Conservation (phyloP, 2,329 filamentous ascomycete species). For the Arachnomyces sp. region DNA sequence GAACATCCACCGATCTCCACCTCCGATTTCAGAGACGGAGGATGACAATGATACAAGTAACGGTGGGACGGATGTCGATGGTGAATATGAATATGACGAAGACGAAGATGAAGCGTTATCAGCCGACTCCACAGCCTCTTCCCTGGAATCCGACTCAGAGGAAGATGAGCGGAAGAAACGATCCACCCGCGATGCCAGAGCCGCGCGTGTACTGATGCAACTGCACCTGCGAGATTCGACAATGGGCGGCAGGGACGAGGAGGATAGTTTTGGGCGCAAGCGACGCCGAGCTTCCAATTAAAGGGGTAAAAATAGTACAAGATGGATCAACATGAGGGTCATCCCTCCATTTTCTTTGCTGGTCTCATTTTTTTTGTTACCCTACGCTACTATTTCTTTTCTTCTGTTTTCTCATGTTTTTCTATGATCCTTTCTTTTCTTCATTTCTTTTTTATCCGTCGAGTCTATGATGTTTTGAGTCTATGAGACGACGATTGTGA, state of each 20-base stretch:
- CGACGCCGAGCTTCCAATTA: constrained; percentile 10
- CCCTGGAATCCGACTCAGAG: neutral
- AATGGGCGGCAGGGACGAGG: constrained; percentile 13
- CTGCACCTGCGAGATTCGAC: constrained; percentile 27
- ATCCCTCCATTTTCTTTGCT: no score
- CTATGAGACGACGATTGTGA: no score
- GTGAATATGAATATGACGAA: constrained; percentile 10
- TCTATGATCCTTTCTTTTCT: no score
- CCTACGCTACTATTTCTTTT: no score
- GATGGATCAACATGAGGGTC: no score
- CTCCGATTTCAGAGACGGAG: constrained; percentile 10
- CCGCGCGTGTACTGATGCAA: constrained; percentile 30
- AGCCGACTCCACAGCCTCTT: constrained; percentile 1
- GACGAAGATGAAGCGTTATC: constrained; percentile 16
- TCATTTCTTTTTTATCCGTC: no score
- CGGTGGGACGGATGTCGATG: constrained; percentile 5
- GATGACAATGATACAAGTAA: constrained; percentile 14
- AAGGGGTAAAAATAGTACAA: no score
- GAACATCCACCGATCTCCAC: no score
- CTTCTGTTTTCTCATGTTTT: no score
- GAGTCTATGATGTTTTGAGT: no score
- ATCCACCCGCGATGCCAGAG: constrained; percentile 23
- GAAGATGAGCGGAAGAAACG: constrained; percentile 8
- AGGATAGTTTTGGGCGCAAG: constrained; percentile 6
- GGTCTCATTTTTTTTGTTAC: no score